Evolutionary conservation across 495 filamentous ascomycete species (phyloP).

Genomic region (Penicillium manginii): DNA sequence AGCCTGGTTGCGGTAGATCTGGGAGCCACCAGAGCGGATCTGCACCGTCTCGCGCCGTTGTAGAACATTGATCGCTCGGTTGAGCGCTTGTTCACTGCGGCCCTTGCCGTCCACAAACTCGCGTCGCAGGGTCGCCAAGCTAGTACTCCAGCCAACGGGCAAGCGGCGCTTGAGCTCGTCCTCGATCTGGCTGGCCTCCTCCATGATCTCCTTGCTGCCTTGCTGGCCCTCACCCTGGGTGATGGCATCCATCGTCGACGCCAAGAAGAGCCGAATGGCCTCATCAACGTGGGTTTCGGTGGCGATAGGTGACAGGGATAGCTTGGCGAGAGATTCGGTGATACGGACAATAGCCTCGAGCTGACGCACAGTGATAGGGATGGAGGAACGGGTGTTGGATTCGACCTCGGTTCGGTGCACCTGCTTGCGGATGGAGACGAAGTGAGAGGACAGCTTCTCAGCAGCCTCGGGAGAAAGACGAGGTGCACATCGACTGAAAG

Average conservation of each 20-base stretch:
- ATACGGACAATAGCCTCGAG: constrained; percentile 97
- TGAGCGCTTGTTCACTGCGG: constrained; percentile 83
- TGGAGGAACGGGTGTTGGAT: constrained; percentile 83
- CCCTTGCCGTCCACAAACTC: constrained; percentile 90
- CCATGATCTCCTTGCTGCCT: constrained; percentile 84
- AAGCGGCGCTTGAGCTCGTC: constrained; percentile 86
- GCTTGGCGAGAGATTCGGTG: constrained; percentile 92
- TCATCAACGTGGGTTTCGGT: constrained; percentile 94
- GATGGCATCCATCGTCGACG: constrained; percentile 96
- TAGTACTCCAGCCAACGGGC: constrained; percentile 95
- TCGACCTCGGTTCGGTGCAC: constrained; percentile 88
- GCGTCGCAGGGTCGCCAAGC: constrained; percentile 78
- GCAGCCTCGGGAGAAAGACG: constrained; percentile 90
- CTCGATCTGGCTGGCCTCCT: constrained; percentile 86
- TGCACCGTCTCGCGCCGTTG: constrained; percentile 89
- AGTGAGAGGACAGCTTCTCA: constrained; percentile 96
- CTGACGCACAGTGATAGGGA: constrained; percentile 97
- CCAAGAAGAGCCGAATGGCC: constrained; percentile 95
- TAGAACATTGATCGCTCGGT: constrained; percentile 81
- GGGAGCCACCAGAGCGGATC: constrained; percentile 83
- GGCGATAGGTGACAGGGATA: constrained; percentile 81
- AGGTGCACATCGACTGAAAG: constrained; percentile 80
- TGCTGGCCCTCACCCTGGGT: constrained; percentile 76
- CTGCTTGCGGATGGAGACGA: constrained; percentile 93
- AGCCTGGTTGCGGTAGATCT: constrained; percentile 80